Evolutionary conservation across 2,329 filamentous ascomycete species (phyloP), one percentile per base, ranked within the genome.

Genomic region (Aspergillus udagawae): DNA sequence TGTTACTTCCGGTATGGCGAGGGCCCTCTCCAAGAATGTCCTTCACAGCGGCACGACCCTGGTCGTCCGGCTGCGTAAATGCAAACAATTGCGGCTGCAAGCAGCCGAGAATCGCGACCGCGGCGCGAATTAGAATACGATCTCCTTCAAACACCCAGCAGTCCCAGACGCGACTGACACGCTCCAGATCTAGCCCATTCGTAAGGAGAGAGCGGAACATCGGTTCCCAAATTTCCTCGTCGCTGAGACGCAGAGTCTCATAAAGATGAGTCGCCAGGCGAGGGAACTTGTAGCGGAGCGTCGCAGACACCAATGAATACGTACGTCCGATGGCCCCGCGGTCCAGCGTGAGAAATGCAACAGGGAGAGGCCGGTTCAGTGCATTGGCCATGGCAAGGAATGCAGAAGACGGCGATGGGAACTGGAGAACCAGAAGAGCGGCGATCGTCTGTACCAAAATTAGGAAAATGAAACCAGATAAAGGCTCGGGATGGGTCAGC

Each of bases 111-210:
- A 77, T 60, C 2, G 77, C 77, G 38, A 79, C 75, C 2, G 75
- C 77, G 2, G 77, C 70, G 28, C 74, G 75, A 51, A 79, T 76
- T 57, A 79, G 69, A 48, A 77, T 73, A 23, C 75, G 73, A 59
- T 87, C 84, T 29, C 83, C 83, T 67, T 87, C 84, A 56, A 87
- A 83, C 1, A 82, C 79, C 70, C 82, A 85, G 52, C 85, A 80
- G 64, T 87, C 84, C 83, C 83, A 86, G 21, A 86, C 73, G 3
- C 84, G 75, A 50, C 79, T 80, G 10, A 82, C 76, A 35, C 80
- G 75, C 57, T 84, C 82, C 9, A 84, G 69, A 45, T 79, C 77
- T 1, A 84, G 73, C 1, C 80, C 77, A 52, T 80, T 79, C 17
- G 75, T 77, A 62, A 84, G 80, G 17, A 85, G 70, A 4, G 76